A percentile compares a stretch with the other conserved stretches of the same genome.
Evolutionary conservation across 371 early-diverging fungal species (phyloP).

Genomic region (Syncephalastrum racemosum): DNA sequence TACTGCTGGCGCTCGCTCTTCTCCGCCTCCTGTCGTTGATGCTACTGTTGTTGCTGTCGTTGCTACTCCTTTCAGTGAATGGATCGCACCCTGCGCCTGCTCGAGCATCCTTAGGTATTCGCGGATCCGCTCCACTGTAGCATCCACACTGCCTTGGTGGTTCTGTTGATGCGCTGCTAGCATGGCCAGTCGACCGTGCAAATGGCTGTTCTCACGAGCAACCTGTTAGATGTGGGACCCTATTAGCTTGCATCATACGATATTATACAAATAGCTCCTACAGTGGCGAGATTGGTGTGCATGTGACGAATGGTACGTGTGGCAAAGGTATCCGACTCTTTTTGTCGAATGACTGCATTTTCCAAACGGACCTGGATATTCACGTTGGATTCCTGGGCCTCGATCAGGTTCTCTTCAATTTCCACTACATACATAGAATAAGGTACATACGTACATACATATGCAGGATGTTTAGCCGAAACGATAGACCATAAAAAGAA

Average conservation of each 20-base stretch:
- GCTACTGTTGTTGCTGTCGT: slow-evolving; percentile 8
- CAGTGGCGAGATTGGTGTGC: slow-evolving; percentile 57
- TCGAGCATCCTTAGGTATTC: slow-evolving; percentile 40
- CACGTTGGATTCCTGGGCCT: slow-evolving; percentile 60
- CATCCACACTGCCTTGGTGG: slow-evolving; percentile 25
- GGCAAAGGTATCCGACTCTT: slow-evolving; percentile 54
- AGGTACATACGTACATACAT: background rate
- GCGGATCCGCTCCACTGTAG: slow-evolving; percentile 26
- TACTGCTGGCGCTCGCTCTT: no score
- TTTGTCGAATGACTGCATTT: slow-evolving; percentile 54
- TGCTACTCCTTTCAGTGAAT: slow-evolving; percentile 6
- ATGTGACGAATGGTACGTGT: slow-evolving; percentile 55
- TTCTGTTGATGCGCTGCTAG: slow-evolving; percentile 26
- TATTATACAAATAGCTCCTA: slow-evolving; percentile 17
- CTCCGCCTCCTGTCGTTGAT: background rate
- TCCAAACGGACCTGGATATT: slow-evolving; percentile 57
- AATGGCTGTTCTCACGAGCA: slow-evolving; percentile 26
- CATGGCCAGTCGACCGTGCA: slow-evolving; percentile 26
- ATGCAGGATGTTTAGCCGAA: background rate
- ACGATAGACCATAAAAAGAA: background rate
- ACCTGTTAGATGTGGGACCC: slow-evolving; percentile 16
- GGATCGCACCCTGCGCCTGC: slow-evolving; percentile 36
- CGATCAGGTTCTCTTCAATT: slow-evolving; percentile 56
- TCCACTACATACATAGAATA: slow-evolving; percentile 32
- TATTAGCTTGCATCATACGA: background rate